Evolutionary conservation across 2,329 filamentous ascomycete genomes (phyloP).

Genomic region (Penicillium sp.): DNA sequence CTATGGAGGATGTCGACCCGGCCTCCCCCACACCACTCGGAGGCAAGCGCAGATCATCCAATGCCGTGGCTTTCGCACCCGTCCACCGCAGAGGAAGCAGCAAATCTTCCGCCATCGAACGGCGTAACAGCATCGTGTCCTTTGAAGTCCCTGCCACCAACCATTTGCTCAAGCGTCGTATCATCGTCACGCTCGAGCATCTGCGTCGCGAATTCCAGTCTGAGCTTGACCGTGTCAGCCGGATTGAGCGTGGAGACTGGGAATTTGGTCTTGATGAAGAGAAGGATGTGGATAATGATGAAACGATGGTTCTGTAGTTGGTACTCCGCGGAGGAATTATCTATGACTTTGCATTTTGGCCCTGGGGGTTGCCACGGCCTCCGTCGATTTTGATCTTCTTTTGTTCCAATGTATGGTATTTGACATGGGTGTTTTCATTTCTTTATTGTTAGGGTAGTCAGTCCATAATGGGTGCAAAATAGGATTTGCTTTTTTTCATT

Average conservation of each 20-base stretch:
- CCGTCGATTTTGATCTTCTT: slow-evolving; percentile 5
- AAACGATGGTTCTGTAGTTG: slow-evolving; percentile 38
- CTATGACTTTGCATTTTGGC: slow-evolving; percentile 7
- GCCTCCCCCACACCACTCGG: slow-evolving; percentile 17
- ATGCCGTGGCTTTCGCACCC: slow-evolving; percentile 23
- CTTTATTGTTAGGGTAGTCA: slow-evolving; percentile 17
- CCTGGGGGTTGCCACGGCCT: not conserved
- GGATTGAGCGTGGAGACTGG: slow-evolving; percentile 87
- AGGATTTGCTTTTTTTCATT: slow-evolving; percentile 6
- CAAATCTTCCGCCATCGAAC: slow-evolving; percentile 16
- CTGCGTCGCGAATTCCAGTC: slow-evolving; percentile 84
- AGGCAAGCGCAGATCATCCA: slow-evolving; percentile 23
- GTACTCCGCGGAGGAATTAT: not conserved
- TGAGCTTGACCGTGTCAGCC: slow-evolving; percentile 83
- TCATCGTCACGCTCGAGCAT: slow-evolving; percentile 81
- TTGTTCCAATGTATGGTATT: slow-evolving; percentile 13
- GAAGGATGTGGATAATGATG: slow-evolving; percentile 34
- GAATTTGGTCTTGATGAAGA: slow-evolving; percentile 58
- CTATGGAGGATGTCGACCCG: slow-evolving; percentile 40
- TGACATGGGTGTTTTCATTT: slow-evolving; percentile 15
- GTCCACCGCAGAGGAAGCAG: slow-evolving; percentile 24
- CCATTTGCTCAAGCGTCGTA: slow-evolving; percentile 56
- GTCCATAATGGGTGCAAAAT: slow-evolving; percentile 17
- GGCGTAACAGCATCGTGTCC: slow-evolving; percentile 10
- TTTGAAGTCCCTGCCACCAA: slow-evolving; percentile 9